Conservation (phyloP, 805 yeast species). For the Scheffersomyces spartinae region DNA sequence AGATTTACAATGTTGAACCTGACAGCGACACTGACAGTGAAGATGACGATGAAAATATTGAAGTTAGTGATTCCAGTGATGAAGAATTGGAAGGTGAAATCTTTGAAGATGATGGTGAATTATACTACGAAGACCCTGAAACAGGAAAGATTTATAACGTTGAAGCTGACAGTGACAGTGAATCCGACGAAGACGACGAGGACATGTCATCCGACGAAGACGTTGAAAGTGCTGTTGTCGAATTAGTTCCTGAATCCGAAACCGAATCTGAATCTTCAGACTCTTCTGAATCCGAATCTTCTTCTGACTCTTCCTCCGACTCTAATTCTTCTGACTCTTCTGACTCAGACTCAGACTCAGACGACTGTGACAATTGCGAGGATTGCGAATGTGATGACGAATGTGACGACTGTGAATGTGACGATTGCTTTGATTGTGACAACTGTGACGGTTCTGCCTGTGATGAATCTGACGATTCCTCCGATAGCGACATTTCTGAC, state of each 20-base stretch:
- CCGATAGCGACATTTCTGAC: slow-evolving; percentile 6
- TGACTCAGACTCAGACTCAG: slow-evolving; percentile 2
- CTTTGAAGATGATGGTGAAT: slow-evolving; percentile 3
- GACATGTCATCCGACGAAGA: slow-evolving; percentile 14
- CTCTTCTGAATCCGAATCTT: slow-evolving; percentile 4
- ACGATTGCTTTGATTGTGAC: no score
- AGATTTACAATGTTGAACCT: slow-evolving; percentile 1
- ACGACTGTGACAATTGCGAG: slow-evolving; percentile 4
- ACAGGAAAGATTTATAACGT: no score
- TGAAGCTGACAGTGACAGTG: no score
- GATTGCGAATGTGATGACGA: slow-evolving; percentile 2
- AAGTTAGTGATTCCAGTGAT: slow-evolving; percentile 1
- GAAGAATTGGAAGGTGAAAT: slow-evolving; percentile 2
- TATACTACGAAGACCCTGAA: no score
- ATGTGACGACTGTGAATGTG: slow-evolving; percentile 2
- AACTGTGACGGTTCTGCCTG: slow-evolving; percentile 4
- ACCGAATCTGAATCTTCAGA: slow-evolving; percentile 6
- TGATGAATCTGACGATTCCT: slow-evolving; percentile 4
- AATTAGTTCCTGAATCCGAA: slow-evolving; percentile 10
- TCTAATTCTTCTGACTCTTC: no score
- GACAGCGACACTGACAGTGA: slow-evolving; percentile 3
- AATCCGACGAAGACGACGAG: slow-evolving; percentile 4
- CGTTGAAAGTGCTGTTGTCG: no score
- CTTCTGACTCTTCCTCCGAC: slow-evolving; percentile 8
- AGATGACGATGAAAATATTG: slow-evolving; percentile 3